Evolutionary conservation across 371 early-diverging fungal genomes (phyloP).

Genomic region (Lichtheimia ornata): DNA sequence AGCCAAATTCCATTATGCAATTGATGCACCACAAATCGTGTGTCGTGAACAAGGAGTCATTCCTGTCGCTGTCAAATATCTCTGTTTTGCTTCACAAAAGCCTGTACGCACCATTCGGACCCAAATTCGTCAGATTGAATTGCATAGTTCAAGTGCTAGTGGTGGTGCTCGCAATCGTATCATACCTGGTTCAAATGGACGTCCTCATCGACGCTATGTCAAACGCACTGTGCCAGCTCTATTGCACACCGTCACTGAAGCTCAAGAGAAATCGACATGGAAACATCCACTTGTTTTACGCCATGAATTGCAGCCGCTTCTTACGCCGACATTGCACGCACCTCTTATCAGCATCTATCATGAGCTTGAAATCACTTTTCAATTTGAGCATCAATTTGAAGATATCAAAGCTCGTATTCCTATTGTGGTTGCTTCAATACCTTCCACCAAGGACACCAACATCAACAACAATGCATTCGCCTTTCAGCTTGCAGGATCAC

Average conservation of each 20-base stretch:
- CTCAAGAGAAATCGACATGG: conserved; percentile 25
- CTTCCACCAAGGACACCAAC: conserved; percentile 8
- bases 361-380: conserved; percentile 28
- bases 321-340: conserved; percentile 19
- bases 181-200: conserved; percentile 8
- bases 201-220: conserved; percentile 13
- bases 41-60: conserved; percentile 25
- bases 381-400: conserved; percentile 29
- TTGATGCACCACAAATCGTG: conserved; percentile 29
- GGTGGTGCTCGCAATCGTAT: conserved; percentile 6
- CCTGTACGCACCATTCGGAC: conserved; percentile 31
- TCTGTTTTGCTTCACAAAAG: conserved; percentile 30
- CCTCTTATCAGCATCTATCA: conserved; percentile 27
- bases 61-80: conserved; percentile 23
- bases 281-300: conserved; percentile 27
- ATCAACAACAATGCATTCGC: background rate
- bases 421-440: conserved; percentile 29
- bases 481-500: conserved; percentile 2
- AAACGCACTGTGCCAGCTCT: conserved; percentile 27
- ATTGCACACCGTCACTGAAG: conserved; percentile 18
- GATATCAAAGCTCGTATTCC: conserved; percentile 28
- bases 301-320: conserved; percentile 19
- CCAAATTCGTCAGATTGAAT: conserved; percentile 26
- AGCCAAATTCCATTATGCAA: conserved; percentile 32
- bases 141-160: conserved; percentile 22